phyloP scores from a whole-genome alignment of 169 alveolate genomes.

The Plasmodium yoelii region DNA sequence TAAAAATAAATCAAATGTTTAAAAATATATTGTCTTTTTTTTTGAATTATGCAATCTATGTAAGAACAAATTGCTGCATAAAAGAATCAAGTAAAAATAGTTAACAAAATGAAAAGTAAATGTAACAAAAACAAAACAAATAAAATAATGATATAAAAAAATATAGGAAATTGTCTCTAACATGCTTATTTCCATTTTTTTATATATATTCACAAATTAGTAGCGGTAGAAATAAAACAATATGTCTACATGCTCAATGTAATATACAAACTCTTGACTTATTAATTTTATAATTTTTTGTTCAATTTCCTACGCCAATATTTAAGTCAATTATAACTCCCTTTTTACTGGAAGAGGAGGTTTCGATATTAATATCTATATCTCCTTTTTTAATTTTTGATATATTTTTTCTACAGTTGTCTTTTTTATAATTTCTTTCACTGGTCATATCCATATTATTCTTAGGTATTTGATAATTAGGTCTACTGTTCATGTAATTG shows the following conservation, averaged over 20 bases:
- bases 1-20: too few species aligned
- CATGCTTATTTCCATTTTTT: too few species aligned
- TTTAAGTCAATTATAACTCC: constrained; percentile 67
- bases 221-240: background rate
- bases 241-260: background rate
- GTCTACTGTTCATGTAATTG: constrained; percentile 1
- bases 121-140: too few species aligned
- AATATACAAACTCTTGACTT: background rate
- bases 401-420: constrained; percentile 41
- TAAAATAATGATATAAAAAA: too few species aligned
- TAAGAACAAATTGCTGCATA: background rate
- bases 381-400: constrained; percentile 69
- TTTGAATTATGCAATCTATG: background rate
- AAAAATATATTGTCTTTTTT: background rate
- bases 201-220: background rate
- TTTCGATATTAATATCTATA: constrained; percentile 73
- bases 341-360: constrained; percentile 42
- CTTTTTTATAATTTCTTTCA: constrained; percentile 36
- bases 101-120: background rate
- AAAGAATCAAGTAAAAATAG: background rate
- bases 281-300: too few species aligned
- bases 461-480: constrained; percentile 7
- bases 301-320: constrained; percentile 43
- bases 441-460: background rate
- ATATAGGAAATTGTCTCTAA: too few species aligned